Evolutionary conservation across 257 asterid genomes (phyloP).

Genomic region (Capsicum pubescens): DNA sequence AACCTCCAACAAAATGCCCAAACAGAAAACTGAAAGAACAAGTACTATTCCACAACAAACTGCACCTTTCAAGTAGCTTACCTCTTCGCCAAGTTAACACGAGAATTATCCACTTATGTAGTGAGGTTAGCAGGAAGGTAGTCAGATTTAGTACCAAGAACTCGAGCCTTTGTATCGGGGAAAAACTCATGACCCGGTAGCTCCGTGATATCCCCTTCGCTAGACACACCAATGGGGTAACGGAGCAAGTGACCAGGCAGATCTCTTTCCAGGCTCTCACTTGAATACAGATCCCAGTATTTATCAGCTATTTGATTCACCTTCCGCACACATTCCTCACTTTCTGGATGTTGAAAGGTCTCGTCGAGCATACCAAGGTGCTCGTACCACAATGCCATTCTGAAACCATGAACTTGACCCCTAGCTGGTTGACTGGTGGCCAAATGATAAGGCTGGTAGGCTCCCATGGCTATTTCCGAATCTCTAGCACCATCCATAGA

Average conservation of each 20-base stretch:
- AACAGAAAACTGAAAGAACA: neutral
- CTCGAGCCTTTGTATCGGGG: slow-evolving; percentile 72
- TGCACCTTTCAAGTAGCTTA: neutral
- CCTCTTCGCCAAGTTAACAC: neutral
- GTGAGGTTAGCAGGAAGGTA: slow-evolving; percentile 83
- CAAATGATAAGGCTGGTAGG: slow-evolving; percentile 78
- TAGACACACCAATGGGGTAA: slow-evolving; percentile 65
- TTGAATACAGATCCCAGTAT: slow-evolving; percentile 75
- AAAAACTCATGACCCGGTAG: slow-evolving; percentile 73
- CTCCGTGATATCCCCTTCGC: slow-evolving; percentile 64
- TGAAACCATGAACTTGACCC: slow-evolving; percentile 86
- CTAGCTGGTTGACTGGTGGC: slow-evolving; percentile 61
- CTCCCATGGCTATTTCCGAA: slow-evolving; percentile 89
- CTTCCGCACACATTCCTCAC: slow-evolving; percentile 56
- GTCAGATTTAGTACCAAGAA: slow-evolving; percentile 73
- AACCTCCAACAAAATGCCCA: slow-evolving; percentile 15
- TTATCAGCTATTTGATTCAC: slow-evolving; percentile 65
- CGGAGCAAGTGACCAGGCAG: slow-evolving; percentile 80
- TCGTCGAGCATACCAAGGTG: slow-evolving; percentile 91
- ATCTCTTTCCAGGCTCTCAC: slow-evolving; percentile 56
- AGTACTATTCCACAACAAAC: slow-evolving; percentile 23
- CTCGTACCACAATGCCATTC: slow-evolving; percentile 92
- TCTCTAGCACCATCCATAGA: slow-evolving; percentile 98
- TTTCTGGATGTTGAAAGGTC: slow-evolving; percentile 62
- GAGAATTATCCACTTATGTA: slow-evolving; percentile 41